These are phyloP conservation scores for Aspergillus bombycis DNA, from an alignment of 2,329 filamentous ascomycete genomes.

Conservation along the genomic window DNA sequence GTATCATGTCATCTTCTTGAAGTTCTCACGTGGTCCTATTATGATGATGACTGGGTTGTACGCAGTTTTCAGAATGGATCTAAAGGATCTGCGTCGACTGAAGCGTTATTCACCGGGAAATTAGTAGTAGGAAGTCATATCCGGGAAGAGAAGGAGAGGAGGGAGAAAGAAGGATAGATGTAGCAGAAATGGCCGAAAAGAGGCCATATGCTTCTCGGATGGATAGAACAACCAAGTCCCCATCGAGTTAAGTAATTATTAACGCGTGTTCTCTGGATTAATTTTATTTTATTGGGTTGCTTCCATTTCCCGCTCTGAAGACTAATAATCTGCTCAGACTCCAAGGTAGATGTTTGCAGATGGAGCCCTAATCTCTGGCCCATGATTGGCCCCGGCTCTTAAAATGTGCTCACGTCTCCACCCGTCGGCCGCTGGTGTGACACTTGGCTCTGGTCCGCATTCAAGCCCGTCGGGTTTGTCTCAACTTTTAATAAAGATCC, in stretches of 20 bases:
- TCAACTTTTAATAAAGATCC: not conserved
- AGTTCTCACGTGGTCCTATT: not conserved
- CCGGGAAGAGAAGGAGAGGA: not conserved
- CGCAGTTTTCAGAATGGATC: not conserved
- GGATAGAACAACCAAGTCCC: not conserved
- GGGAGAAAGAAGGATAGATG: not conserved
- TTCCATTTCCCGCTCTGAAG: not conserved
- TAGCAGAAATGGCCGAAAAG: not conserved
- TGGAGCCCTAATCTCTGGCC: conserved; percentile 17
- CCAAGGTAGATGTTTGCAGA: conserved; percentile 1
- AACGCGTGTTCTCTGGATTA: not conserved
- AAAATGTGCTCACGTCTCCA: conserved; percentile 23
- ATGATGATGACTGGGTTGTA: not conserved
- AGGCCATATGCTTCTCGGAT: not conserved
- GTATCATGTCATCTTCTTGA: not conserved
- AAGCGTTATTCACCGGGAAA: not conserved
- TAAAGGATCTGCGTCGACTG: not conserved
- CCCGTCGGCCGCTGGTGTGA: not conserved
- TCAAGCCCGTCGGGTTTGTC: not conserved
- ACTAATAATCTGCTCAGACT: conserved; percentile 19
- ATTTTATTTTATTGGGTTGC: not conserved
- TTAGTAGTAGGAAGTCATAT: not conserved
- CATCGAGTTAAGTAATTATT: not conserved
- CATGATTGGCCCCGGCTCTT: conserved; percentile 9
- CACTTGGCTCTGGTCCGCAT: conserved; percentile 2